Evolutionary conservation across 2,329 filamentous ascomycete species (phyloP), one percentile per base, ranked within the genome.

Genomic region (Pseudogymnoascus sp.): DNA sequence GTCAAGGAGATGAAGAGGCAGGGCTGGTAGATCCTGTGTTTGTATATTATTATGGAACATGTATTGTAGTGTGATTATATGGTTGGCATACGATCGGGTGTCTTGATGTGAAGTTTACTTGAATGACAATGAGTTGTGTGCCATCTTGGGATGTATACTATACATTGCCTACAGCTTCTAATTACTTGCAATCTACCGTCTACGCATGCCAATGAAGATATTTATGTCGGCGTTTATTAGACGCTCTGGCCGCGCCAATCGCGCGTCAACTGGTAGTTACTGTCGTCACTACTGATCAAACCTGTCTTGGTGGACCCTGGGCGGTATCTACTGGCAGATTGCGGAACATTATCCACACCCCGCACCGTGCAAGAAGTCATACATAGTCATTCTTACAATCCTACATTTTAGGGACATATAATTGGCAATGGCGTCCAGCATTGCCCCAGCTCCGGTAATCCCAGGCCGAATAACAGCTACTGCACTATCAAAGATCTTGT

Each of bases 1-100:
- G 89, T 91, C 5, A 77, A 82, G 70, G 82, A 89, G 72, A 78
- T 95, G 76, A 87, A 83, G 67, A 83, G 78, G 71, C 89, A 94
- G 75, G 90, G 90, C 2, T 94, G 91, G 90, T 95, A 78, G 65
- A 59, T 57, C 35, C 47, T 25, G 47, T 41, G 39, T 43, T 41
- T 61, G 59, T 61, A 61, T 50, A 58, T 59, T 61, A 58, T 35
- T 61, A 58, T 35, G 43, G 43, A 60, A 54, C 28, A 54, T 54
- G 47, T 54, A 54, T 54, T 54, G 25, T 54, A 54, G 47, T 54
- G 47, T 54, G 47, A 7, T 12, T 54, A 30, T 54, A 54, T 50
- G 47, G 28, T 20, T 54, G 25, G 16, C 28, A 9, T 33, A 54
- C 4, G 41, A 11, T 11, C 9, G 41, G 18, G 47, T 54, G 28